A percentile compares a stretch with the other conserved stretches of the same genome.
These are phyloP conservation scores for Colletotrichum sp. DNA, from an alignment of 2,329 filamentous ascomycete species.

Conservation along the genomic window DNA sequence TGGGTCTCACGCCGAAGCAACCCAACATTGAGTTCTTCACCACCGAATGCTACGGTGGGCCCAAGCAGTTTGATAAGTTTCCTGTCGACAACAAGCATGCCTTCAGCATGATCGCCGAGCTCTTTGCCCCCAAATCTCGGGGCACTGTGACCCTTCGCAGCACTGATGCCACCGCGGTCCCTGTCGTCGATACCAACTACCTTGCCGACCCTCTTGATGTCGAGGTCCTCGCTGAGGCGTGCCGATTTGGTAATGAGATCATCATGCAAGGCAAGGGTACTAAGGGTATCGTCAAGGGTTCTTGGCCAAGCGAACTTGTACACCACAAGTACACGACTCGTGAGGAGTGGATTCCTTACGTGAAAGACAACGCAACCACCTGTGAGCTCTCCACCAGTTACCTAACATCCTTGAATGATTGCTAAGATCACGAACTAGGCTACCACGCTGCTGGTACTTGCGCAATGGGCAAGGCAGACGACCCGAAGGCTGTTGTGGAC, in stretches of 20 bases:
- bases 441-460: conserved; percentile 64
- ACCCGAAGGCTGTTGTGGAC: conserved; percentile 58
- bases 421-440: conserved; percentile 31
- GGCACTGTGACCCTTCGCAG: conserved; percentile 58
- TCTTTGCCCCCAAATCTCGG: conserved; percentile 62
- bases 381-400: conserved; percentile 45
- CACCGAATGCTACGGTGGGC: conserved; percentile 66
- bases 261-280: conserved; percentile 61
- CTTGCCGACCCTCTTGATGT: conserved; percentile 62
- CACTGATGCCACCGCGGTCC: conserved; percentile 53
- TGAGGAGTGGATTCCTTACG: conserved; percentile 63
- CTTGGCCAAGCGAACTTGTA: conserved; percentile 57
- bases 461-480: conserved; percentile 52
- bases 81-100: conserved; percentile 58
- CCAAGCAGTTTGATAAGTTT: conserved; percentile 60
- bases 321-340: conserved; percentile 59
- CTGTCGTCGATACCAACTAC: conserved; percentile 64
- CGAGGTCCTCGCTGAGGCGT: conserved; percentile 64
- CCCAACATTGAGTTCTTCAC: conserved; percentile 69
- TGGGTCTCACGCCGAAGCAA: conserved; percentile 62
- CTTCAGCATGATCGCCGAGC: conserved; percentile 63
- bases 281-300: conserved; percentile 62
- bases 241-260: conserved; percentile 64
- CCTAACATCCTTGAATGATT: neutral
- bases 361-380: conserved; percentile 64